Base-by-base conservation (phyloP, 2,329 filamentous ascomycete species). In the Colletotrichum agaves region DNA sequence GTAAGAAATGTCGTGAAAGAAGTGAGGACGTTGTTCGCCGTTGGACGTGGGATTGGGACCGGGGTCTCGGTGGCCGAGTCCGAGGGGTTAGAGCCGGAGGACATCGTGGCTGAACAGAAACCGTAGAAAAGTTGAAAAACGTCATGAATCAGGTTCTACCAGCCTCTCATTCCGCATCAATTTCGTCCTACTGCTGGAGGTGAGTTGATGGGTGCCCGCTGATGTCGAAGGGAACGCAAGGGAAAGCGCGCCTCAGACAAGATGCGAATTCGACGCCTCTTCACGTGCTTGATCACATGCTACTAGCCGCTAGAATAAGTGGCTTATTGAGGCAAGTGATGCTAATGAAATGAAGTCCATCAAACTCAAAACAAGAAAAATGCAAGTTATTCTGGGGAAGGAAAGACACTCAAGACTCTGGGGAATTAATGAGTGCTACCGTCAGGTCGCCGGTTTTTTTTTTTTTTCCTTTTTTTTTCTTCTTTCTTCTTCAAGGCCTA, bases 1-100 rank as follows among this genome's bases (percentile, higher is more conserved):
- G 90, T 92, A 63, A 97, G 87, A 81, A 97, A 97, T 75, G 90
- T 88, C 69, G 87, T 88, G 80, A 97, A 94, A 58, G 90, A 87
- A 64, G 84, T 80, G 71, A 94, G 85, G 71, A 94, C 87, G 59
- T 76, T 82, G 77, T 77, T 85, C 74, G 81, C 88, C 81, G 82
- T 74, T 19, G 75, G 69, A 10, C 78, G 71, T 21, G 80, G 72
- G 67, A 85, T 71, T 49, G 74, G 55, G 4, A 64, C 61, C 46
- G 33, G 72, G 60, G 69, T 58, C 7, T 39, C 46, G 10, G 64
- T 23, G 31, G 53, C 46, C 17, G 41, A 41, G 7, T 68, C 65
- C 21, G 55, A 44, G 23, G 44, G 61, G 17, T 33, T 46, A 10
- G 61, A 68, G 8, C 23, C 60, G 12, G 55, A 65, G 7, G 65